Conservation (phyloP, 164 flowering plant species). For the Nymphaea colorata region DNA sequence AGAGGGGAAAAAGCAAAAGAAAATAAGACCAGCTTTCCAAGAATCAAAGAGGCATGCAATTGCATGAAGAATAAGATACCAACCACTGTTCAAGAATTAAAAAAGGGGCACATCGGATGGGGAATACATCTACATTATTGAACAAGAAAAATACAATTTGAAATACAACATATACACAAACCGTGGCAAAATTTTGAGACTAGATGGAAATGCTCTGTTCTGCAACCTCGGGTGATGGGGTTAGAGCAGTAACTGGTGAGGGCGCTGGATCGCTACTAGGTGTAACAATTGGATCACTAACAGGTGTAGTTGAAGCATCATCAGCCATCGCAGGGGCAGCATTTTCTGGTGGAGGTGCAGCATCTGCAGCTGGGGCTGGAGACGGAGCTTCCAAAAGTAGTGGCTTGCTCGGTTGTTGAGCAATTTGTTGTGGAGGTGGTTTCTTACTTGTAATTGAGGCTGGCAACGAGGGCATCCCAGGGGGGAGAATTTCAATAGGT, state of each 20-base stretch:
- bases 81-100: too few relatives aligned
- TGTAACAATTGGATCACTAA: not conserved
- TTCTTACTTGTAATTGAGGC: conserved; percentile 39
- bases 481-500: conserved; percentile 90
- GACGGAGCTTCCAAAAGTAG: conserved; percentile 61
- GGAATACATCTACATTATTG: too few relatives aligned
- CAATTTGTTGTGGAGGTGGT: conserved; percentile 28
- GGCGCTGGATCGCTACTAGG: not conserved
- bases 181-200: too few relatives aligned
- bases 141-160: too few relatives aligned
- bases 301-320: not conserved
- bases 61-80: too few relatives aligned
- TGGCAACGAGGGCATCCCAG: conserved; percentile 72
- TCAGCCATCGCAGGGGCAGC: not conserved
- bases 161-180: too few relatives aligned
- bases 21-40: too few relatives aligned
- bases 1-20: too few relatives aligned
- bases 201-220: too few relatives aligned
- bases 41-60: too few relatives aligned
- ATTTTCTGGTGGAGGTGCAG: conserved; percentile 1
- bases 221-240: not conserved
- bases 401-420: conserved; percentile 51
- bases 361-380: conserved; percentile 5
- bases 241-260: not conserved
- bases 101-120: too few relatives aligned